phyloP scores from a whole-genome alignment of 805 yeast genomes.

The Nakazawaea ishiwadae region DNA sequence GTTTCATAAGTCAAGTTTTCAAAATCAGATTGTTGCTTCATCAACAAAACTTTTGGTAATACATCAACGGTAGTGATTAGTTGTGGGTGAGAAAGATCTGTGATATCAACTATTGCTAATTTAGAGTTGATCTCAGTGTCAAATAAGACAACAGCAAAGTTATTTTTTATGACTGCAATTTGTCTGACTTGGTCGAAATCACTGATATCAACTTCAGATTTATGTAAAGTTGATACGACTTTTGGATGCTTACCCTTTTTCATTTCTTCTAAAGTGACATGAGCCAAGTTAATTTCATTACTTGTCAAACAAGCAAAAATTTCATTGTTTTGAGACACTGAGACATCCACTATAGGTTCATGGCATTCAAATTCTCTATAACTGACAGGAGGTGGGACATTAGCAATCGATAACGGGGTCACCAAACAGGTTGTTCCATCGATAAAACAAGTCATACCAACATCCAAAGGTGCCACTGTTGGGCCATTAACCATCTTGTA shows the following conservation, averaged over 20 bases:
- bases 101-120: conserved; percentile 44
- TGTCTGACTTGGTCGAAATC: conserved; percentile 54
- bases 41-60: conserved; percentile 46
- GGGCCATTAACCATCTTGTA: conserved; percentile 65
- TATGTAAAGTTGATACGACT: conserved; percentile 26
- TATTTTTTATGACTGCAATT: conserved; percentile 49
- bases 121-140: conserved; percentile 51
- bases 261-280: conserved; percentile 39
- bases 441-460: conserved; percentile 74
- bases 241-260: conserved; percentile 44
- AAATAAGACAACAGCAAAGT: conserved; percentile 42
- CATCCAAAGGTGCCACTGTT: conserved; percentile 58
- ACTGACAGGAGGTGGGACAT: conserved; percentile 92
- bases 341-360: conserved; percentile 55
- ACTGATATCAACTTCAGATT: conserved; percentile 27
- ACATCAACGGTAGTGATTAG: conserved; percentile 38
- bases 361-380: conserved; percentile 59
- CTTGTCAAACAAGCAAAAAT: conserved; percentile 54
- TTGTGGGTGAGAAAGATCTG: conserved; percentile 35
- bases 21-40: conserved; percentile 53
- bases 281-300: conserved; percentile 39
- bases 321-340: conserved; percentile 58
- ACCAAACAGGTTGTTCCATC: conserved; percentile 70
- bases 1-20: conserved; percentile 51
- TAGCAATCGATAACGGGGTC: conserved; percentile 81